Evolutionary conservation across 805 yeast genomes (phyloP).

Genomic region (Yamadazyma philogaea): DNA sequence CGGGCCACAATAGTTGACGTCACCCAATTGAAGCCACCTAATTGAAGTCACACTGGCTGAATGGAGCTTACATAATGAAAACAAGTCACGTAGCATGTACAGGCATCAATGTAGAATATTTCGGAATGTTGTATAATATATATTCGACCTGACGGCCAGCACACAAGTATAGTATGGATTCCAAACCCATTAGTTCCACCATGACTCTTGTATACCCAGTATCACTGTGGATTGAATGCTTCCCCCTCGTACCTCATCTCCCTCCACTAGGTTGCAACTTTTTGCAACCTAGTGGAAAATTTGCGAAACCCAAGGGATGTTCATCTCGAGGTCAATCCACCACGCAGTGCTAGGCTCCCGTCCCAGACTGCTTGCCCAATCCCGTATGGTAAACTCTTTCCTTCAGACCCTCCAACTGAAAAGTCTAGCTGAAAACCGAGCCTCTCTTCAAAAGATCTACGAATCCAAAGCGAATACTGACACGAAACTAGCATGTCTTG

Average conservation of each 20-base stretch:
- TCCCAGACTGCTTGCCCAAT: background rate
- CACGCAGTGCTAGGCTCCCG: background rate
- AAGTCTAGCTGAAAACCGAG: background rate
- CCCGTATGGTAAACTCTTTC: conserved; percentile 1
- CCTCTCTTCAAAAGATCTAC: background rate
- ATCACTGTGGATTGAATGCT: too few relatives aligned
- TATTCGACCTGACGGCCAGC: too few relatives aligned
- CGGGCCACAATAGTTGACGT: conserved; percentile 40
- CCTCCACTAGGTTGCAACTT: background rate
- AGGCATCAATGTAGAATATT: too few relatives aligned
- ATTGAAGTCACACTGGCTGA: too few relatives aligned
- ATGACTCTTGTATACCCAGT: too few relatives aligned
- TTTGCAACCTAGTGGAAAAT: background rate
- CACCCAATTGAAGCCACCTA: too few relatives aligned
- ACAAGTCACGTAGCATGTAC: too few relatives aligned
- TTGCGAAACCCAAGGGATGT: background rate
- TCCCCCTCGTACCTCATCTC: too few relatives aligned
- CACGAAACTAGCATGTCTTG: conserved; percentile 11
- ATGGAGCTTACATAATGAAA: too few relatives aligned
- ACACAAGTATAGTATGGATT: too few relatives aligned
- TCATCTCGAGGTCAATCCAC: background rate
- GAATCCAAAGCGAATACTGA: background rate
- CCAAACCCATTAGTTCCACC: too few relatives aligned
- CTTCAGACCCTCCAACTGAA: conserved; percentile 2
- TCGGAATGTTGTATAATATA: too few relatives aligned